Conservation (phyloP, 768 basidiomycete genomes). For the Lactarius akahatsu region DNA sequence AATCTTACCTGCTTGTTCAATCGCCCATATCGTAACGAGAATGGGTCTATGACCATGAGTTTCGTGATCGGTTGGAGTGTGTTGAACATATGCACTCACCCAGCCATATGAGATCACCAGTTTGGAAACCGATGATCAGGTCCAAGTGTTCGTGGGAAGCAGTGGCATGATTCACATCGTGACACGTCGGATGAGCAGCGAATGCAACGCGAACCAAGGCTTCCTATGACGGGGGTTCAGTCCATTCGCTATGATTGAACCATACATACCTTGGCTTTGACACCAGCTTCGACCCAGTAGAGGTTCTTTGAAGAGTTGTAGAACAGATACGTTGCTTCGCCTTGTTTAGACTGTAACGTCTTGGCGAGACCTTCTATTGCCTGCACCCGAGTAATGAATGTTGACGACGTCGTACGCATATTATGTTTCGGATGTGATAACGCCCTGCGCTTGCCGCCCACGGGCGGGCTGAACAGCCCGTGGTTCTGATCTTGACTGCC, state of each 20-base stretch:
- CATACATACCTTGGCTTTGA: conserved; percentile 69
- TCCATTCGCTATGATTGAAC: background rate
- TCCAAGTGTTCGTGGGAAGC: conserved; percentile 79
- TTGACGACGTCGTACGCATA: conserved; percentile 86
- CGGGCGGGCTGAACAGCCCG: conserved; percentile 54
- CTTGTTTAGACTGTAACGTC: conserved; percentile 70
- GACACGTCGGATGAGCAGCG: conserved; percentile 85
- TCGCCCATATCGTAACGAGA: conserved; percentile 78
- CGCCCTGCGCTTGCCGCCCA: conserved; percentile 60
- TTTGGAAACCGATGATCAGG: conserved; percentile 86
- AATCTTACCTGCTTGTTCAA: conserved; percentile 74
- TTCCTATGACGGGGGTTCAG: conserved; percentile 52
- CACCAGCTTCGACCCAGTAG: conserved; percentile 84
- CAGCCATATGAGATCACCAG: conserved; percentile 96
- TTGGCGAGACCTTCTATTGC: conserved; percentile 74
- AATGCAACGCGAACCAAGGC: conserved; percentile 83
- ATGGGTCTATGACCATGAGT: conserved; percentile 55
- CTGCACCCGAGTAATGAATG: conserved; percentile 87
- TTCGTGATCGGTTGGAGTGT: conserved; percentile 16
- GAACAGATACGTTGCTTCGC: conserved; percentile 84
- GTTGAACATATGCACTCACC: conserved; percentile 47
- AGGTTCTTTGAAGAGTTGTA: conserved; percentile 85
- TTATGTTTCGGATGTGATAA: conserved; percentile 82
- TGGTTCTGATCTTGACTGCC: conserved; percentile 46
- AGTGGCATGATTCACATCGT: conserved; percentile 80